These are phyloP conservation scores for Leishmania mexicana DNA, from an alignment of 208 protist species.

Conservation along the genomic window DNA sequence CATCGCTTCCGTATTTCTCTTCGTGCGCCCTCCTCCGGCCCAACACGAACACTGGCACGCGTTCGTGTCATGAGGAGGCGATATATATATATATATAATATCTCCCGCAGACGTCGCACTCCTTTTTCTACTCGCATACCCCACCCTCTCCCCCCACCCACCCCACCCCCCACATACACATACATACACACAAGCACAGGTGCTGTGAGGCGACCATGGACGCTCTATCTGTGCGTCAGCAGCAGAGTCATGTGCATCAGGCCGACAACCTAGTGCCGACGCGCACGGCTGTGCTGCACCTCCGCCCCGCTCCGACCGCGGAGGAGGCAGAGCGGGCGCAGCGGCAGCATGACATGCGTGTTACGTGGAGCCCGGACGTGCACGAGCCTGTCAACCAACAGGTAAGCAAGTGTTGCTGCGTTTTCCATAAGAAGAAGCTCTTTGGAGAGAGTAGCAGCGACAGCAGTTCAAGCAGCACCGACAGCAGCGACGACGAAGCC, in stretches of 20 bases:
- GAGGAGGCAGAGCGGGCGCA: slow-evolving; percentile 25
- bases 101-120: no score
- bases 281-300: slow-evolving; percentile 33
- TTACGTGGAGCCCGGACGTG: slow-evolving; percentile 68
- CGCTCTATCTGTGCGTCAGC: slow-evolving; percentile 13
- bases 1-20: neutral
- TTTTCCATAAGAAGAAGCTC: slow-evolving; percentile 89
- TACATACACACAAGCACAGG: neutral
- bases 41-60: no score
- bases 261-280: slow-evolving; percentile 21
- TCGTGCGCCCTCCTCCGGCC: no score
- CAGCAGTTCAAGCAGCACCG: slow-evolving; percentile 40
- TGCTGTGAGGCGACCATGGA: slow-evolving; percentile 9
- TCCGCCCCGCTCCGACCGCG: slow-evolving; percentile 25
- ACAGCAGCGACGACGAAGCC: slow-evolving; percentile 17
- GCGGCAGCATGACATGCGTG: slow-evolving; percentile 26
- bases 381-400: slow-evolving; percentile 63
- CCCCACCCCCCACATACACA: no score
- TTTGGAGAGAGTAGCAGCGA: slow-evolving; percentile 88
- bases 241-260: neutral
- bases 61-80: no score
- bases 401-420: slow-evolving; percentile 88
- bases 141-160: neutral
- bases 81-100: no score
- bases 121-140: neutral